Percentiles rank a stretch among this genome's conserved stretches.
Evolutionary conservation across 768 basidiomycete species (phyloP).

Genomic region (Rhodotorula taiwanensis): DNA sequence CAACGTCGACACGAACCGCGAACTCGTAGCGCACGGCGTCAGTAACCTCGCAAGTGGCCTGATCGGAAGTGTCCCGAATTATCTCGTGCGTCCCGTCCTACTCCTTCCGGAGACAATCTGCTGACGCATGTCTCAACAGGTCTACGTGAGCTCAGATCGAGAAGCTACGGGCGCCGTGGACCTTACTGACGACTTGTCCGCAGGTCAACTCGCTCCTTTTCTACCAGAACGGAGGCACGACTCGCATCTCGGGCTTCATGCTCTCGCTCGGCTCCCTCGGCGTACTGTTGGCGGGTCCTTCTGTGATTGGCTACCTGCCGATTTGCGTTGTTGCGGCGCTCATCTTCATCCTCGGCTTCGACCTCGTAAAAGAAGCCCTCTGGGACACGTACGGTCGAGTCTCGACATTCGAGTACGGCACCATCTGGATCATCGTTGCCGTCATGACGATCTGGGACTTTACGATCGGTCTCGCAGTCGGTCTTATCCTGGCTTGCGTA

Average conservation of each 20-base stretch:
- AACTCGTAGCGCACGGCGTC: constrained; percentile 85
- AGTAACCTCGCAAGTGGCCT: constrained; percentile 57
- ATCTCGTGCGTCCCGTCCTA: constrained; percentile 1
- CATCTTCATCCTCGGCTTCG: constrained; percentile 89
- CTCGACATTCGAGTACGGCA: constrained; percentile 56
- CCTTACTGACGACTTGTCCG: neutral
- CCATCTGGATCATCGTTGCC: constrained; percentile 50
- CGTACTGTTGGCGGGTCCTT: constrained; percentile 74
- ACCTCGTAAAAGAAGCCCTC: constrained; percentile 87
- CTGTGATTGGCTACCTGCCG: constrained; percentile 77
- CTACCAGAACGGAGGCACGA: constrained; percentile 86
- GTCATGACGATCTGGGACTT: constrained; percentile 93
- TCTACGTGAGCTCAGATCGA: constrained; percentile 6
- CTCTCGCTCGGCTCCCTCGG: constrained; percentile 64
- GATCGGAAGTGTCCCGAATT: neutral
- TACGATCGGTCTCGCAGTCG: constrained; percentile 84
- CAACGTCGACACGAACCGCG: constrained; percentile 76
- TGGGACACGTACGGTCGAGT: constrained; percentile 93
- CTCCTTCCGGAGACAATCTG: constrained; percentile 20
- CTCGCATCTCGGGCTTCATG: constrained; percentile 73
- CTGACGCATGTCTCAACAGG: neutral
- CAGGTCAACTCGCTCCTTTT: constrained; percentile 55
- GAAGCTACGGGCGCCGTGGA: constrained; percentile 52
- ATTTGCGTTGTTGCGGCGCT: constrained; percentile 48
- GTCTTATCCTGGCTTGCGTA: constrained; percentile 79